Percentiles rank a stretch among this genome's conserved stretches.
phyloP scores from a whole-genome alignment of 1,284 basidiomycete genomes.

The Erythrobasidium hasegawianum region DNA sequence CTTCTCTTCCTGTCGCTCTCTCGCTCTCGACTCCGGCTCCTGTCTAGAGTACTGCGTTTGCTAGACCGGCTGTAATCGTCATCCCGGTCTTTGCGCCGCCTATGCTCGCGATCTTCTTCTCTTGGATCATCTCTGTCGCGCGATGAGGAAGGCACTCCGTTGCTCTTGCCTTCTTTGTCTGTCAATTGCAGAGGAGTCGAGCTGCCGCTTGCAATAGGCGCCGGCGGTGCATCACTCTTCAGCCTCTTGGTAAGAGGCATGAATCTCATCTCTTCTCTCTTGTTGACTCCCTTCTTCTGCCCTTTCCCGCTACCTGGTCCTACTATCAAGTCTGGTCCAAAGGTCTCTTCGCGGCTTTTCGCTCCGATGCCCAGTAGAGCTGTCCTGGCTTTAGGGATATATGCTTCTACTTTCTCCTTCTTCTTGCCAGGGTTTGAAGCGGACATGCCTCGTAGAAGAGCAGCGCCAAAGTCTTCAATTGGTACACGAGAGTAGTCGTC shows the following conservation, averaged over 20 bases:
- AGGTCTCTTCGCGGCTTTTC: slow-evolving; percentile 63
- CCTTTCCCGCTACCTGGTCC: not conserved
- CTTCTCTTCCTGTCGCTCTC: slow-evolving; percentile 34
- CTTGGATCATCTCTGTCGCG: slow-evolving; percentile 40
- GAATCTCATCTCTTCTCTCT: slow-evolving; percentile 35
- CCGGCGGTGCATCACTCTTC: not conserved
- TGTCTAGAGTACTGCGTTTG: slow-evolving; percentile 40
- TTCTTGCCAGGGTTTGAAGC: slow-evolving; percentile 59
- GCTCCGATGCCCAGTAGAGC: slow-evolving; percentile 85
- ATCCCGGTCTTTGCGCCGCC: slow-evolving; percentile 43
- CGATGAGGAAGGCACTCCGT: not conserved
- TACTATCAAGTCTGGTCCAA: slow-evolving; percentile 56
- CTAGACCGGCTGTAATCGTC: slow-evolving; percentile 38
- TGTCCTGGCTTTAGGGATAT: slow-evolving; percentile 73
- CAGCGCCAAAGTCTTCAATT: slow-evolving; percentile 87
- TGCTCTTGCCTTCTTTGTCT: not conserved
- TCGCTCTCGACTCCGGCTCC: slow-evolving; percentile 37
- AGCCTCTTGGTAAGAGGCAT: slow-evolving; percentile 35
- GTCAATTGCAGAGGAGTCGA: slow-evolving; percentile 16
- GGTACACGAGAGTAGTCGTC: slow-evolving; percentile 89
- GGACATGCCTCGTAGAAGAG: slow-evolving; percentile 92
- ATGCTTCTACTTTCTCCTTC: slow-evolving; percentile 58
- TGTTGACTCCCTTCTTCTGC: slow-evolving; percentile 22
- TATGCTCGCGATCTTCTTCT: slow-evolving; percentile 43
- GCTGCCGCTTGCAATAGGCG: slow-evolving; percentile 12